Evolutionary conservation across 2,329 filamentous ascomycete species (phyloP), one percentile per base, ranked within the genome.

Genomic region (Colletotrichum tofieldiae): DNA sequence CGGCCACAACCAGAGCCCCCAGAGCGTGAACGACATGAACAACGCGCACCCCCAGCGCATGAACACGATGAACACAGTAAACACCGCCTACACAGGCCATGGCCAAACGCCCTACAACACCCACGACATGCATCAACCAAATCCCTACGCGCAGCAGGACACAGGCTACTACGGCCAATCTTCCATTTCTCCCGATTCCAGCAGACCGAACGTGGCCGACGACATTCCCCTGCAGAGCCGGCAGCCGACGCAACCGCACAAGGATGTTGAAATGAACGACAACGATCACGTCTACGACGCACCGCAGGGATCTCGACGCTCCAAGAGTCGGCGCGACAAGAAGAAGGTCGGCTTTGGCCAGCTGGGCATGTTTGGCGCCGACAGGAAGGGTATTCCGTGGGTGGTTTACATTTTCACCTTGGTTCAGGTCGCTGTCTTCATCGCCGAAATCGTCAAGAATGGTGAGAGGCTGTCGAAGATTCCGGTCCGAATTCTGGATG

Each of bases 401-500:
- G 90, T 98, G 8, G 93, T 95, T 43, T 98, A 96, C 81, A 82
- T 92, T 54, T 89, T 98, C 74, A 94, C 94, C 3, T 66, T 91
- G 39, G 88, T 93, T 16, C 95, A 98, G 81, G 84, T 96, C 26
- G 90, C 87, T 20, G 94, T 98, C 37, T 99, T 99, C 79, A 93
- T 98, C 75, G 94, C 88, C 64, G 94, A 98, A 84, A 85, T 99
- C 73, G 92, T 93, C 59, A 94, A 92, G 79, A 97, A 95, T 82
- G 92, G 94, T 94, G 87, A 78, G 90, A 81, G 73, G 26, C 12
- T 12, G 8, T n/a, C 41, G 14, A 23, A 12, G 4, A 12, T 3
- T 18, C 26, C 20, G 20, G 23, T 4, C 23, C 11, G 4, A 18
- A 2, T 18, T 5, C 18, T 12, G 18, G 18, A 43, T 47, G 37